phyloP scores from a whole-genome alignment of 345 rosid species.

The Populus ilicifolia region DNA sequence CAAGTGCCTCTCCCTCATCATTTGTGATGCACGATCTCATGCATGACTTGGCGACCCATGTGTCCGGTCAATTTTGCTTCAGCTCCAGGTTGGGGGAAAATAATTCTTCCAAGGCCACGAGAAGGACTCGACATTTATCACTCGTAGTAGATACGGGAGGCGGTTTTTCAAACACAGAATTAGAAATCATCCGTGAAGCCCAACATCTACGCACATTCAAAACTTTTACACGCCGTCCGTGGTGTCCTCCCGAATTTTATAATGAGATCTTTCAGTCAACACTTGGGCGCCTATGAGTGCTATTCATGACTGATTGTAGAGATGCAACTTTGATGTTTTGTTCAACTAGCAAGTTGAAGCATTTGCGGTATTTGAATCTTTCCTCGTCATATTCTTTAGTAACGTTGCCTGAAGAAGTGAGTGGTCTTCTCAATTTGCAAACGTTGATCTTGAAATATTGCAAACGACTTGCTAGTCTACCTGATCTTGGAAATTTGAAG shows the following conservation, averaged over 20 bases:
- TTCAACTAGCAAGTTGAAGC: background rate
- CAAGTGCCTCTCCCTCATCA: background rate
- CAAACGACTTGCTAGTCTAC: background rate
- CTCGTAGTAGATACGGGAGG: too few relatives aligned
- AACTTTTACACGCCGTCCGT: too few relatives aligned
- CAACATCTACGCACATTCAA: background rate
- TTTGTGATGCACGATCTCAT: conserved; percentile 18
- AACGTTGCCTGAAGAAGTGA: background rate
- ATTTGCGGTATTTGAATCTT: conserved; percentile 5
- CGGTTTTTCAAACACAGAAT: background rate
- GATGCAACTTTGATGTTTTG: background rate
- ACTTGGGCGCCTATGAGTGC: background rate
- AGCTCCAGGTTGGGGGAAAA: background rate
- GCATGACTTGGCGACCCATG: conserved; percentile 14
- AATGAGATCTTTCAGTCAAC: background rate
- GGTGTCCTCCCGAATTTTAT: too few relatives aligned
- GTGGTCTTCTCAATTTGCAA: background rate
- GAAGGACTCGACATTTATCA: background rate
- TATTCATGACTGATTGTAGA: background rate
- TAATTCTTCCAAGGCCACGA: background rate
- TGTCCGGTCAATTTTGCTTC: conserved; percentile 14
- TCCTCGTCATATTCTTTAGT: background rate
- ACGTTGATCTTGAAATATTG: background rate
- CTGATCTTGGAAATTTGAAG: background rate
- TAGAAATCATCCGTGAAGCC: background rate